Evolutionary conservation across 805 yeast genomes (phyloP).

Genomic region (Lipomyces yamadae): DNA sequence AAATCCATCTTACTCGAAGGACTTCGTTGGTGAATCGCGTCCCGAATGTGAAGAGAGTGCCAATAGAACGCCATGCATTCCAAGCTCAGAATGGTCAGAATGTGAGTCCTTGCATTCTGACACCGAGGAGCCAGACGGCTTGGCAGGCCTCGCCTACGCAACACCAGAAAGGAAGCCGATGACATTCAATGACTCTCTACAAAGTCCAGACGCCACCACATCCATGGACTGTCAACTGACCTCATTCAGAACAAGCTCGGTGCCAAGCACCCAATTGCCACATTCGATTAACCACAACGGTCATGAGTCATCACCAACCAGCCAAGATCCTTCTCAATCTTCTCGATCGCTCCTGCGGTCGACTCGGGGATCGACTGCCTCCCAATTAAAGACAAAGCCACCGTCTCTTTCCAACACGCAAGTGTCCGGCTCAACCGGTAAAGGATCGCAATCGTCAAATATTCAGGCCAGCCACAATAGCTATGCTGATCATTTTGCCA

Average conservation of each 20-base stretch:
- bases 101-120: conserved; percentile 13
- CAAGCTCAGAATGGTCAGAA: conserved; percentile 31
- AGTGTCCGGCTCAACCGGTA: background rate
- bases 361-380: background rate
- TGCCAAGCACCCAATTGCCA: background rate
- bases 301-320: background rate
- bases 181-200: background rate
- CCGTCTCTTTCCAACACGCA: background rate
- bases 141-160: background rate
- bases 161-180: background rate
- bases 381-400: background rate
- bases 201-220: background rate
- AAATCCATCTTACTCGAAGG: background rate
- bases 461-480: background rate
- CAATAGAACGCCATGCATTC: conserved; percentile 6
- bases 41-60: background rate
- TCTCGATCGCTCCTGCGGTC: background rate
- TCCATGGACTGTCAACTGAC: background rate
- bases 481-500: background rate
- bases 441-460: background rate
- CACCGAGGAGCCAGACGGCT: background rate
- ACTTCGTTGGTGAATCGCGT: too few relatives aligned
- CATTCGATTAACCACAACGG: background rate
- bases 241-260: background rate
- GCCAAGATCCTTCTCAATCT: background rate